phyloP scores from a whole-genome alignment of 257 asterid species.

The Nemophila menziesii region DNA sequence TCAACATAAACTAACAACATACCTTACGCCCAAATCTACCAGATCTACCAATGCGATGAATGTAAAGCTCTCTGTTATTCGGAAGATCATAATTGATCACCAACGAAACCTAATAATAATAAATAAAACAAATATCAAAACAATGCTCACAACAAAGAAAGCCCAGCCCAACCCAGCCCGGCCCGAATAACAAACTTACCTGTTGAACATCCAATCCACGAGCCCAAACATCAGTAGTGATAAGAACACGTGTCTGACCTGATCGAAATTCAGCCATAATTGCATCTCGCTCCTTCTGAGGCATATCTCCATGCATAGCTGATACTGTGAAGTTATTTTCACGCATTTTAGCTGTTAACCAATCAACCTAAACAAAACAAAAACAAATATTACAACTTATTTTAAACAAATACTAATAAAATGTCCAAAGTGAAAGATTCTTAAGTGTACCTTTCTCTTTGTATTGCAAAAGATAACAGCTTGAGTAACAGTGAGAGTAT shows the following conservation, averaged over 20 bases:
- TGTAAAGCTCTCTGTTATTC: conserved; percentile 86
- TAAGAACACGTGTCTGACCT: conserved; percentile 83
- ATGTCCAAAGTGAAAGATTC: too few relatives aligned
- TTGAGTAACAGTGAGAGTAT: conserved; percentile 91
- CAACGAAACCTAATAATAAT: conserved; percentile 59
- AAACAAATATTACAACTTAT: not conserved
- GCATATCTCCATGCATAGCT: conserved; percentile 99
- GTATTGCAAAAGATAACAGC: conserved; percentile 97
- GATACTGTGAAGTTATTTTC: conserved; percentile 86
- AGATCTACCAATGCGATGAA: conserved; percentile 94
- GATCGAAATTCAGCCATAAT: conserved; percentile 79
- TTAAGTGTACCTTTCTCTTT: conserved; percentile 93
- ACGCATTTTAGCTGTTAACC: conserved; percentile 86
- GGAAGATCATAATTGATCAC: conserved; percentile 98
- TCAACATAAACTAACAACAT: too few relatives aligned
- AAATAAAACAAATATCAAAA: not conserved
- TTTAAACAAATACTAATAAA: not conserved
- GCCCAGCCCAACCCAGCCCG: too few relatives aligned
- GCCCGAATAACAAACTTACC: too few relatives aligned
- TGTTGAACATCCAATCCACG: conserved; percentile 97
- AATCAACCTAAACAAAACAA: conserved; percentile 56
- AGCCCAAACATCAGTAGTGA: conserved; percentile 99
- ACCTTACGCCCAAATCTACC: conserved; percentile 99
- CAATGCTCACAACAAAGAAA: too few relatives aligned
- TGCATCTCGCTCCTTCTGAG: conserved; percentile 91